phyloP scores from a whole-genome alignment of 331 rosid genomes.

The Pyrus hybrid region DNA sequence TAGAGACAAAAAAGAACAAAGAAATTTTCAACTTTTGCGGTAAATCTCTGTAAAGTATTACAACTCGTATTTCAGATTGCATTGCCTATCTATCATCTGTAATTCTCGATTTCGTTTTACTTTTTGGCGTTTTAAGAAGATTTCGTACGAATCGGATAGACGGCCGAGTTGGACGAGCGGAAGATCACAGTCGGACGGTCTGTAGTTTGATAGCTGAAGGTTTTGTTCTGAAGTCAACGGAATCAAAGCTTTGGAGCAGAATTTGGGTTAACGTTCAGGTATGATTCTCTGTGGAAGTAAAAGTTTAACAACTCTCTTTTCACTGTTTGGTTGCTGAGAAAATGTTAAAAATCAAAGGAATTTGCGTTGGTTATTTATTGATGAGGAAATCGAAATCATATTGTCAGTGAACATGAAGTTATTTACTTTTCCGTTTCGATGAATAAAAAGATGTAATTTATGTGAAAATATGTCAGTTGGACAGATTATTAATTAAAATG shows the following conservation, averaged over 20 bases:
- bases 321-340: conserved; percentile 6
- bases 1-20: neutral
- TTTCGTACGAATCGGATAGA: conserved; percentile 1
- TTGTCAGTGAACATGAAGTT: no score
- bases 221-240: neutral
- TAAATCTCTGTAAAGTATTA: neutral
- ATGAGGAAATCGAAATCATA: no score
- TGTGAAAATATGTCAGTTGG: no score
- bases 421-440: no score
- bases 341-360: neutral
- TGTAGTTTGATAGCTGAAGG: neutral
- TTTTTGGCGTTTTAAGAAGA: neutral
- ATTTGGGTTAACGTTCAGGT: conserved; percentile 8
- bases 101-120: neutral
- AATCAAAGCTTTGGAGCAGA: conserved; percentile 4
- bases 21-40: conserved; percentile 8
- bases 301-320: neutral
- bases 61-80: neutral
- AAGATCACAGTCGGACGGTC: neutral
- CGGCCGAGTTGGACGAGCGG: neutral
- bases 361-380: no score
- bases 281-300: neutral
- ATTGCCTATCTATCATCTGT: neutral
- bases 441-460: no score
- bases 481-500: no score